A percentile compares a stretch with the other conserved stretches of the same genome.
Evolutionary conservation across 768 basidiomycete species (phyloP).

Genomic region (Trametes cinnabarina): DNA sequence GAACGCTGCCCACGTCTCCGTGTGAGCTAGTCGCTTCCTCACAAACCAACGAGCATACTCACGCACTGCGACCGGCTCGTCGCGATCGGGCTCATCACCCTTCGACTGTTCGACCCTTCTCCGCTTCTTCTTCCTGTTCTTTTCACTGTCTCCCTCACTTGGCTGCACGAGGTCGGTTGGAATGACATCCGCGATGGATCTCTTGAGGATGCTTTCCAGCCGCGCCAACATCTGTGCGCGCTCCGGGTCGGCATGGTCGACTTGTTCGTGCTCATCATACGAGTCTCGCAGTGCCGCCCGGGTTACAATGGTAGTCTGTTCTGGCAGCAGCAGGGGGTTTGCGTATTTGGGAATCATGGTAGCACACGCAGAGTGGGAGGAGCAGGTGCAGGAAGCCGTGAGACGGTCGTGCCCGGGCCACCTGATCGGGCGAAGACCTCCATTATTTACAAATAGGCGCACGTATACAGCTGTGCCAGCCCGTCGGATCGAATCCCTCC

Average conservation of each 20-base stretch:
- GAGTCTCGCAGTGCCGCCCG: slow-evolving; percentile 9
- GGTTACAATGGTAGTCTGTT: slow-evolving; percentile 1
- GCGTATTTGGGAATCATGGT: slow-evolving; percentile 15
- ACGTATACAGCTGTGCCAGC: no score
- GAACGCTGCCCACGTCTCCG: slow-evolving; percentile 16
- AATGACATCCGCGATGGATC: slow-evolving; percentile 7
- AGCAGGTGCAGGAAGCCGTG: background rate
- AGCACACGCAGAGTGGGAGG: background rate
- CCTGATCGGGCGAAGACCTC: no score
- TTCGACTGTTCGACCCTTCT: background rate
- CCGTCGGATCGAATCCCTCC: no score
- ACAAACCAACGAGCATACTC: background rate
- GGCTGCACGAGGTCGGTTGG: background rate
- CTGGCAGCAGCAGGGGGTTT: slow-evolving; percentile 3
- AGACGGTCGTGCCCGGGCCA: no score
- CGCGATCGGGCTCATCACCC: background rate
- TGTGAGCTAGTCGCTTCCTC: background rate
- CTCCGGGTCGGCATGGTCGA: background rate
- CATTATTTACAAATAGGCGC: no score
- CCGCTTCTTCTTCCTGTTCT: slow-evolving; percentile 8
- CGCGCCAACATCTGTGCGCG: slow-evolving; percentile 16
- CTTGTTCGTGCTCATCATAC: slow-evolving; percentile 2
- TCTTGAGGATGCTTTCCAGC: slow-evolving; percentile 18
- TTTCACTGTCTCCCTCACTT: background rate
- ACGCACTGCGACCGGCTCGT: slow-evolving; percentile 6